These are phyloP conservation scores for Leucocoprinus birnbaumii DNA, from an alignment of 768 basidiomycete genomes.

Conservation along the genomic window DNA sequence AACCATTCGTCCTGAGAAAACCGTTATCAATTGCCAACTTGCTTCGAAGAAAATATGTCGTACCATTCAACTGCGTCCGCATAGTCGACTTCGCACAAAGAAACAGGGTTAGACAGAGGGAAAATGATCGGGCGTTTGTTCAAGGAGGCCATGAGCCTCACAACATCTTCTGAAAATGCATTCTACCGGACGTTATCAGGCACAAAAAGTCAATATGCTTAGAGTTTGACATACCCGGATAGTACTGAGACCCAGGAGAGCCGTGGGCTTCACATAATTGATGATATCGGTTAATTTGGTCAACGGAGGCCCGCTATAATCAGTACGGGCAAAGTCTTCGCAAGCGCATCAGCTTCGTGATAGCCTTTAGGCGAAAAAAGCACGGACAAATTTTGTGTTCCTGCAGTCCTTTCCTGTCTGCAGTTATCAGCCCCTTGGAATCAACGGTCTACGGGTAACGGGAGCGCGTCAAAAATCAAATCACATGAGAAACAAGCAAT, in stretches of 20 bases:
- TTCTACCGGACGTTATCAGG: slow-evolving; percentile 24
- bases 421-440: slow-evolving; percentile 73
- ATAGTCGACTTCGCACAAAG: slow-evolving; percentile 59
- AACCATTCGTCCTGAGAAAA: slow-evolving; percentile 52
- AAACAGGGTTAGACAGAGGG: slow-evolving; percentile 74
- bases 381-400: slow-evolving; percentile 70
- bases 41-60: slow-evolving; percentile 12
- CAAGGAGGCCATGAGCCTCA: slow-evolving; percentile 58
- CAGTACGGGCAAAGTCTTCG: slow-evolving; percentile 67
- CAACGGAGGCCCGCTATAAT: slow-evolving; percentile 62
- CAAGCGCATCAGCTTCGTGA: not conserved
- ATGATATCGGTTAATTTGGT: slow-evolving; percentile 65
- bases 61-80: slow-evolving; percentile 58
- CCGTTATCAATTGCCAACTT: not conserved
- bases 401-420: slow-evolving; percentile 63
- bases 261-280: slow-evolving; percentile 70
- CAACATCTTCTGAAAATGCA: slow-evolving; percentile 64
- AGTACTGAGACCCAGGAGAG: slow-evolving; percentile 73
- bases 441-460: slow-evolving; percentile 71
- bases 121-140: slow-evolving; percentile 79
- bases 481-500: slow-evolving; percentile 1
- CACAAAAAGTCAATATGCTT: not conserved
- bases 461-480: slow-evolving; percentile 12
- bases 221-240: slow-evolving; percentile 29
- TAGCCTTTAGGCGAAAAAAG: not conserved